Base-by-base conservation (phyloP, 768 basidiomycete species). In the Arthromyces matolae region DNA sequence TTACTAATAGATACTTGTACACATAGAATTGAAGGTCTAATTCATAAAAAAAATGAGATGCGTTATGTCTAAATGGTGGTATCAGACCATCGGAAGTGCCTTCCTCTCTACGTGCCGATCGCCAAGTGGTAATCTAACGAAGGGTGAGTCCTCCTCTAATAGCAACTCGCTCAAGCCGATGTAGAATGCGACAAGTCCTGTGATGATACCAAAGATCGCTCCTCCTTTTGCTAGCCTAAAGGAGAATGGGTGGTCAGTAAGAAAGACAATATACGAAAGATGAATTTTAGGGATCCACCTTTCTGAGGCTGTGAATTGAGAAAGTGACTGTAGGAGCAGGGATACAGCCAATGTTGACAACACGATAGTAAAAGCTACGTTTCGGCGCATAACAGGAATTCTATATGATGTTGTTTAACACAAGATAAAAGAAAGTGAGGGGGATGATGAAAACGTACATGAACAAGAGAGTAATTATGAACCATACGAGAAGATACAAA, bases 401-500 rank as follows among this genome's bases (percentile, higher is more conserved):
- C 66, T 69, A 27, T n/a, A n/a, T n/a, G n/a, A n/a, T n/a, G 14
- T 9, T n/a, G 10, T 42, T 46, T 25, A 41, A n/a, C 27, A 28
- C 16, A 8, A 33, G 22, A 8, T 18, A 33, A 23, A 43, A 24
- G 20, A 22, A 3, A 37, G 34, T 22, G 12, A 19, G 28, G 45
- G 28, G 37, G 22, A n/a, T n/a, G n/a, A n/a, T n/a, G 29, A 31
- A 12, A 22, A 38, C 25, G 49, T 81, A 84, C 84, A 84, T 58
- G 59, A 86, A 77, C 55, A 86, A 55, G 47, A 78, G 63, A 0
- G 86, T 86, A 49, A 88, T 54, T 56, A 86, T 69, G 57, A 79
- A 74, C 86, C 86, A 89, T 4, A 77, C 70, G 36, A 77, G 70
- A 34, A 89, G 73, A 59, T 79, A 89, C 47, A 89, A 76, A 0